phyloP scores from a whole-genome alignment of 192 early-diverging fungal species.

The Paraglomus brasilianum region DNA sequence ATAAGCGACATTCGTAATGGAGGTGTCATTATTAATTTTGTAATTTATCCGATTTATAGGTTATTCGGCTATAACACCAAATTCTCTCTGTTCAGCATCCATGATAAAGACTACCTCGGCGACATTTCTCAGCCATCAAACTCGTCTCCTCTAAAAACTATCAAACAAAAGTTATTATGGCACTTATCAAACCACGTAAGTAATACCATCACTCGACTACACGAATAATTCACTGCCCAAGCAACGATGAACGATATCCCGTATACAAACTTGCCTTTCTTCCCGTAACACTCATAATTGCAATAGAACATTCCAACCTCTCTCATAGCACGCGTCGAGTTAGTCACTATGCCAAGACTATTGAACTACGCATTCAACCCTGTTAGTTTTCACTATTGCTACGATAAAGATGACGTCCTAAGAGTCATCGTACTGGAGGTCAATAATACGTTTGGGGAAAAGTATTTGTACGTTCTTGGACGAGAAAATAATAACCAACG shows the following conservation, averaged over 20 bases:
- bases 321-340: slow-evolving; percentile 18
- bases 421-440: slow-evolving; percentile 50
- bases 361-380: slow-evolving; percentile 57
- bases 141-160: not conserved
- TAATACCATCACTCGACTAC: not conserved
- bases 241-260: not conserved
- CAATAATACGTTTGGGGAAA: slow-evolving; percentile 61
- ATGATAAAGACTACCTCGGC: slow-evolving; percentile 31
- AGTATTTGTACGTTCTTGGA: slow-evolving; percentile 51
- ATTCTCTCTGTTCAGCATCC: slow-evolving; percentile 18
- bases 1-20: not conserved
- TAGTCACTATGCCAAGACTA: slow-evolving; percentile 54
- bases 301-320: slow-evolving; percentile 24
- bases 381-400: slow-evolving; percentile 52
- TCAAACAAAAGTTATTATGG: slow-evolving; percentile 32
- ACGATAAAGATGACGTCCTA: slow-evolving; percentile 25
- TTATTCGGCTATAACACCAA: slow-evolving; percentile 19
- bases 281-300: not conserved
- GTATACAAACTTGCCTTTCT: not conserved
- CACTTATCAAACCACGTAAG: slow-evolving; percentile 27
- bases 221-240: not conserved
- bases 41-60: not conserved
- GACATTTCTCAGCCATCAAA: not conserved
- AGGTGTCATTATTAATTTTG: slow-evolving; percentile 9
- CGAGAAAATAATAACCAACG: slow-evolving; percentile 21